A percentile compares a stretch with the other conserved stretches of the same genome.
phyloP scores from a whole-genome alignment of 768 basidiomycete species.

The Leccinum subtestaceum region DNA sequence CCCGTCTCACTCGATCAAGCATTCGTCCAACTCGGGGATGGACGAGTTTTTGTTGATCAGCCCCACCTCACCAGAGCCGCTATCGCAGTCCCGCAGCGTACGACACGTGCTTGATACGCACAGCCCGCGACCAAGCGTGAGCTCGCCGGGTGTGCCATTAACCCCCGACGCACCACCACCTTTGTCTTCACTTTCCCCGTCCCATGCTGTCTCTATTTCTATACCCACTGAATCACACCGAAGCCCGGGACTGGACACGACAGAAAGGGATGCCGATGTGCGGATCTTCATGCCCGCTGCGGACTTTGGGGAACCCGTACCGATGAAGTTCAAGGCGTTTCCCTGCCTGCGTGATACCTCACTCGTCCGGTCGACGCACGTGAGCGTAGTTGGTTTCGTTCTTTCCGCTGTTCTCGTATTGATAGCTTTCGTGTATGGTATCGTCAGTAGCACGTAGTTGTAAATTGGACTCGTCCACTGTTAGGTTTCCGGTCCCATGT shows the following conservation, averaged over 20 bases:
- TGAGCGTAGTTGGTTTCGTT: neutral
- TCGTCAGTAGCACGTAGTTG: neutral
- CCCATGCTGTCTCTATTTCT: neutral
- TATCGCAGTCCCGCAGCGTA: slow-evolving; percentile 2
- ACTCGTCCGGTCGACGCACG: neutral
- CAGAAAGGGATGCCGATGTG: neutral
- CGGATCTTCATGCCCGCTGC: slow-evolving; percentile 2
- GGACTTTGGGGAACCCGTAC: neutral
- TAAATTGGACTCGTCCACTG: neutral
- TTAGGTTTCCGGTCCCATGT: neutral
- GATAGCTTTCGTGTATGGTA: neutral
- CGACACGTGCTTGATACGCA: slow-evolving; percentile 5
- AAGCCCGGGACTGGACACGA: neutral
- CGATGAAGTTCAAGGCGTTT: neutral
- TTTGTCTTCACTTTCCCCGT: neutral
- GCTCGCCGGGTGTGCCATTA: neutral
- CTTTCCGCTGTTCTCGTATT: neutral
- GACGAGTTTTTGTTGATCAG: slow-evolving; percentile 21
- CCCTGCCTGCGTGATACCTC: neutral
- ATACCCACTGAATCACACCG: neutral
- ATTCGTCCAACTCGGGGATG: slow-evolving; percentile 18
- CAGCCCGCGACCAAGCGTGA: slow-evolving; percentile 3
- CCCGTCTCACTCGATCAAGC: slow-evolving; percentile 13
- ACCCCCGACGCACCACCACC: neutral
- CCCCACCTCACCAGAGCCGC: slow-evolving; percentile 1